These are phyloP conservation scores for Phytophthora fragariae DNA, from an alignment of 352 stramenopile genomes.

Conservation along the genomic window DNA sequence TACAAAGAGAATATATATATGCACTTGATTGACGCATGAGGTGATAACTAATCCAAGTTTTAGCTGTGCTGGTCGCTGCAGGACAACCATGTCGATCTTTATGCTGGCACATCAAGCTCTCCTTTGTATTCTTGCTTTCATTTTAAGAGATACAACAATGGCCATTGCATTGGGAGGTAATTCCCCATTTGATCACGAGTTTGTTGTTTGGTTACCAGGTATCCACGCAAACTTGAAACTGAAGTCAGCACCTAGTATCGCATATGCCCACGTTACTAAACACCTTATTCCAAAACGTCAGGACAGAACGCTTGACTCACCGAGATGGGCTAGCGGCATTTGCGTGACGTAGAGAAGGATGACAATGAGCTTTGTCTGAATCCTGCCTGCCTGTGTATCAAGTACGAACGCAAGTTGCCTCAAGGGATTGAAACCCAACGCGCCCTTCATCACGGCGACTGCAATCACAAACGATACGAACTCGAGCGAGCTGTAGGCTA, in stretches of 20 bases:
- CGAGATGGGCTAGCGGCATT: neutral
- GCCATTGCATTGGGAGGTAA: no score
- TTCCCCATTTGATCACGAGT: neutral
- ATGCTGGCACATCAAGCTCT: no score
- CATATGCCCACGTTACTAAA: neutral
- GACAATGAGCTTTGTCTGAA: neutral
- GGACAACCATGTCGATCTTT: no score
- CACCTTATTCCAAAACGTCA: neutral
- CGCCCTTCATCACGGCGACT: neutral
- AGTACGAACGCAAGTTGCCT: neutral
- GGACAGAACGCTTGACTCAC: neutral
- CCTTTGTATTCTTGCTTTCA: no score
- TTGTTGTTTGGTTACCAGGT: neutral
- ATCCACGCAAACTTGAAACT: neutral
- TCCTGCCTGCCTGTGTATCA: neutral
- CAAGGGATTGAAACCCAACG: neutral
- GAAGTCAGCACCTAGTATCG: neutral
- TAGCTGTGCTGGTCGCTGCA: no score
- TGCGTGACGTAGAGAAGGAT: neutral
- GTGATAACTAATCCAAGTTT: no score
- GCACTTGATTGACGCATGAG: no score
- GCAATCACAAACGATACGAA: neutral
- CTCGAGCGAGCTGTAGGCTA: neutral
- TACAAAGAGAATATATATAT: no score
- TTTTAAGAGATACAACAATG: no score